phyloP scores from a whole-genome alignment of 2,329 filamentous ascomycete genomes.

The Sporothrix mexicana region DNA sequence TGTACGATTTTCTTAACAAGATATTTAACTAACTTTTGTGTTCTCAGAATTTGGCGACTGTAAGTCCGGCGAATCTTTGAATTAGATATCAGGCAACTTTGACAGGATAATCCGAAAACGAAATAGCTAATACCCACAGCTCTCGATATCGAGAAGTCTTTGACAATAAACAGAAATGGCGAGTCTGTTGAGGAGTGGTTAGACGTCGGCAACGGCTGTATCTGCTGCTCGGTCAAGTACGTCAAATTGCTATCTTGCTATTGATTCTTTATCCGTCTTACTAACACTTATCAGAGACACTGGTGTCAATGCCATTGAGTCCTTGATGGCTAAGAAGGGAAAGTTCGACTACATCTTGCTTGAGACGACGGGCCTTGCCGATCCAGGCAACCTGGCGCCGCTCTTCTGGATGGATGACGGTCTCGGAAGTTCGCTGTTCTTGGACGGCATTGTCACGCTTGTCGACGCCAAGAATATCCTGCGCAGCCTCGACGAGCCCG shows the following conservation, averaged over 20 bases:
- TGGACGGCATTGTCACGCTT: slow-evolving; percentile 94
- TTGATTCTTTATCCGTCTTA: neutral
- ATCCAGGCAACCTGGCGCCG: slow-evolving; percentile 93
- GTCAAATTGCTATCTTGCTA: slow-evolving; percentile 19
- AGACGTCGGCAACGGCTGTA: slow-evolving; percentile 93
- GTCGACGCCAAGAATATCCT: slow-evolving; percentile 95
- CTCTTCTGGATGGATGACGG: slow-evolving; percentile 98
- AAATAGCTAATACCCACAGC: slow-evolving; percentile 57
- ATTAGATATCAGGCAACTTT: slow-evolving; percentile 28
- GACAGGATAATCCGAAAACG: too few species aligned
- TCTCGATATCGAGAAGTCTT: slow-evolving; percentile 91
- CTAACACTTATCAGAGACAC: slow-evolving; percentile 66
- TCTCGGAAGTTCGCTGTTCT: slow-evolving; percentile 90
- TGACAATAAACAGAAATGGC: slow-evolving; percentile 85
- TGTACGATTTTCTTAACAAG: too few species aligned
- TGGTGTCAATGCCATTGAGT: slow-evolving; percentile 93
- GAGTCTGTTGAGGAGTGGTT: slow-evolving; percentile 92
- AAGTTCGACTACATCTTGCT: slow-evolving; percentile 97
- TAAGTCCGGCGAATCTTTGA: slow-evolving; percentile 32
- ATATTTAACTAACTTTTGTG: slow-evolving; percentile 35
- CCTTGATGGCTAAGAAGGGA: slow-evolving; percentile 90
- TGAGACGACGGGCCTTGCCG: slow-evolving; percentile 92
- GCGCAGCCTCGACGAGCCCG: slow-evolving; percentile 76
- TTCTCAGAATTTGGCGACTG: slow-evolving; percentile 69
- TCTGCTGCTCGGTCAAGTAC: slow-evolving; percentile 96